Percentiles rank a stretch among this genome's conserved stretches.
These are phyloP conservation scores for Postia placenta DNA, from an alignment of 768 basidiomycete genomes.

Conservation along the genomic window DNA sequence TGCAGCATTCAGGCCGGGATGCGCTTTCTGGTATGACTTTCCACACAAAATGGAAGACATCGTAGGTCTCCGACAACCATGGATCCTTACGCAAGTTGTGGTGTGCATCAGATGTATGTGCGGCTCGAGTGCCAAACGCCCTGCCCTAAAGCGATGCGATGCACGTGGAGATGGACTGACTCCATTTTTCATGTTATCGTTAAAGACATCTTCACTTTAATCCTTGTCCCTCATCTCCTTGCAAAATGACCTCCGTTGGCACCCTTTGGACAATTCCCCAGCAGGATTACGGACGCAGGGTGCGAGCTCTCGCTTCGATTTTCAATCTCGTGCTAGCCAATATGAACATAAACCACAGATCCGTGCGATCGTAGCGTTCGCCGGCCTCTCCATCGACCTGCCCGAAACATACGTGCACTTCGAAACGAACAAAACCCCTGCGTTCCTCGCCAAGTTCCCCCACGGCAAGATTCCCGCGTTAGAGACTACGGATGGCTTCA, in stretches of 20 bases:
- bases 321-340: not conserved
- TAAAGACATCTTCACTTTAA: not conserved
- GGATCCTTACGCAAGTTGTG: too few species aligned
- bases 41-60: too few species aligned
- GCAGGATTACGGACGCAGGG: slow-evolving; percentile 41
- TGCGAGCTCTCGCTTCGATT: slow-evolving; percentile 36
- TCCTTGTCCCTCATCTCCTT: not conserved
- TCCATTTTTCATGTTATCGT: slow-evolving; percentile 5
- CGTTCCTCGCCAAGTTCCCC: slow-evolving; percentile 70
- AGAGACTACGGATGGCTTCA: slow-evolving; percentile 72
- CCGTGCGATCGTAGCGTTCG: slow-evolving; percentile 52
- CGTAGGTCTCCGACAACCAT: too few species aligned
- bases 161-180: not conserved
- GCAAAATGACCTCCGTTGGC: slow-evolving; percentile 47
- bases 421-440: slow-evolving; percentile 64
- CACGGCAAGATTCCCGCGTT: slow-evolving; percentile 82
- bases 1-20: too few species aligned
- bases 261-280: slow-evolving; percentile 52
- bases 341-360: too few species aligned
- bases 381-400: slow-evolving; percentile 49
- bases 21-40: too few species aligned
- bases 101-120: too few species aligned
- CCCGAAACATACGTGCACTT: slow-evolving; percentile 51
- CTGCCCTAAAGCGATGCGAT: slow-evolving; percentile 4
- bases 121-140: not conserved